Evolutionary conservation across 208 protist species (phyloP).

Genomic region (Acanthamoeba triangularis): DNA sequence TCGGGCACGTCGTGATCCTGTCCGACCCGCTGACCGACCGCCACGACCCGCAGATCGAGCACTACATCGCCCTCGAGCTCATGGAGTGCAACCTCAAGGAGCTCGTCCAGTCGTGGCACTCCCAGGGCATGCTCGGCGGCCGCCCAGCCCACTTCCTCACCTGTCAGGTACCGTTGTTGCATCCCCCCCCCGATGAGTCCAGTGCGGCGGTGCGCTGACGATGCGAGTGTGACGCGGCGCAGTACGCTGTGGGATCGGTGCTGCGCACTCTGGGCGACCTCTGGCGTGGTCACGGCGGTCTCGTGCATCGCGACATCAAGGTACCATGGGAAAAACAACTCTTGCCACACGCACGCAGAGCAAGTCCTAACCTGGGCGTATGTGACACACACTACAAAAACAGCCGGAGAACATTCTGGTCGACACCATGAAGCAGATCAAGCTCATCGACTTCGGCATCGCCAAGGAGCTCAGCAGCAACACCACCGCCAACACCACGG

Average conservation of each 20-base stretch:
- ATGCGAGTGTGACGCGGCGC: neutral
- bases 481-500: neutral
- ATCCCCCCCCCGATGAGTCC: neutral
- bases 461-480: slow-evolving; percentile 11
- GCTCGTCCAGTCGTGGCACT: slow-evolving; percentile 14
- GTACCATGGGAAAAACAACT: neutral
- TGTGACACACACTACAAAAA: no score
- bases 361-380: no score
- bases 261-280: slow-evolving; percentile 7
- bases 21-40: neutral
- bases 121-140: neutral
- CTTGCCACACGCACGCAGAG: no score
- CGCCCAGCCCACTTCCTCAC: neutral
- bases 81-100: slow-evolving; percentile 62
- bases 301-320: slow-evolving; percentile 37
- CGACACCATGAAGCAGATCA: slow-evolving; percentile 7
- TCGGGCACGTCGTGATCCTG: slow-evolving; percentile 11
- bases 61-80: slow-evolving; percentile 58
- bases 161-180: neutral
- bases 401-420: slow-evolving; percentile 48
- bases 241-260: slow-evolving; percentile 13
- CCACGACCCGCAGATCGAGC: slow-evolving; percentile 11
- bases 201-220: neutral
- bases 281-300: neutral
- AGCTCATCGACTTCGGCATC: slow-evolving; percentile 64